These are phyloP conservation scores for Aspergillus uvarum DNA, from an alignment of 2,329 filamentous ascomycete genomes.

Conservation along the genomic window DNA sequence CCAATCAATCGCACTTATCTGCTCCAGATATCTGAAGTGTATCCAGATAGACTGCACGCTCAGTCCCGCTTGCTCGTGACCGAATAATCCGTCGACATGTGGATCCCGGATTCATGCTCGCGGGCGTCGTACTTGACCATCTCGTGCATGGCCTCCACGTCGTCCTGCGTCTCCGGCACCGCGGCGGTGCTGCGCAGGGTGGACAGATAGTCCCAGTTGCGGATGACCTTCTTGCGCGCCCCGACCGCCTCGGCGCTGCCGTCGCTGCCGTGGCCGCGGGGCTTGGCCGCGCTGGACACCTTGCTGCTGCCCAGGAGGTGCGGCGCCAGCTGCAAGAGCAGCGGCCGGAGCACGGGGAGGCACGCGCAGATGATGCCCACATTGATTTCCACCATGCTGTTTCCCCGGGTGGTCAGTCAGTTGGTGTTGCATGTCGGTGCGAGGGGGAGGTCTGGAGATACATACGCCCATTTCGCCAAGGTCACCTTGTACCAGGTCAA, in stretches of 20 bases:
- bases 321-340: conserved; percentile 8
- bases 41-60: not conserved
- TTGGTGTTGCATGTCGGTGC: not conserved
- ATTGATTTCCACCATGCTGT: conserved; percentile 19
- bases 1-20: not conserved
- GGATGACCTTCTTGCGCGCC: conserved; percentile 6
- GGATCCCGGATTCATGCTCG: not conserved
- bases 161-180: not conserved
- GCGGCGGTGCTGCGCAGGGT: conserved; percentile 1
- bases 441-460: not conserved
- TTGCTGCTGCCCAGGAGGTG: conserved; percentile 3
- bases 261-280: not conserved
- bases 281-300: not conserved
- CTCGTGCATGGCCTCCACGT: conserved; percentile 1
- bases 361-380: conserved; percentile 19
- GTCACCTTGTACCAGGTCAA: conserved; percentile 19
- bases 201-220: conserved; percentile 13
- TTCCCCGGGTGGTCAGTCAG: not conserved
- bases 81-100: conserved; percentile 2
- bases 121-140: not conserved
- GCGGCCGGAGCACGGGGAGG: conserved; percentile 14
- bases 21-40: not conserved
- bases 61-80: not conserved
- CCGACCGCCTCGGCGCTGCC: conserved; percentile 6
- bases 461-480: conserved; percentile 19